A percentile compares a stretch with the other conserved stretches of the same genome.
phyloP scores from a whole-genome alignment of 768 basidiomycete species.

The Daedalea quercina region DNA sequence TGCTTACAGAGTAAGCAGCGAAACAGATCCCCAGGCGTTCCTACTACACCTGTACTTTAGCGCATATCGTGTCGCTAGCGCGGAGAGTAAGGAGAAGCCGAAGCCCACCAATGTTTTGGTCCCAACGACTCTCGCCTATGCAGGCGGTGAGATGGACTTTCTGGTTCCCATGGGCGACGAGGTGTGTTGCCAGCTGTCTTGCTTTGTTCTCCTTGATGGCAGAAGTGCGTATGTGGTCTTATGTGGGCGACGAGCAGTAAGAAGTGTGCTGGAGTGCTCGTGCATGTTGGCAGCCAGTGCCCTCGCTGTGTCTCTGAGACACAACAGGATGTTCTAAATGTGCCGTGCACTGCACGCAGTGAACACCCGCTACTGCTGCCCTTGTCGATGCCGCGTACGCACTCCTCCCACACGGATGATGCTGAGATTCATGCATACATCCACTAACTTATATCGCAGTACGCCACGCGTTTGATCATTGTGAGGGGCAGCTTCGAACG shows the following conservation, averaged over 20 bases:
- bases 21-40: constrained; percentile 69
- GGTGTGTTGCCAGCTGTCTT: constrained; percentile 30
- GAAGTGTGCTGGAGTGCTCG: no score
- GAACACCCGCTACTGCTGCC: no score
- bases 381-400: no score
- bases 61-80: constrained; percentile 45
- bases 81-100: constrained; percentile 47
- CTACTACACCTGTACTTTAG: constrained; percentile 74
- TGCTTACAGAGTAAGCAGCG: constrained; percentile 30
- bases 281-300: no score
- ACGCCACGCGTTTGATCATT: constrained; percentile 73
- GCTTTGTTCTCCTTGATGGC: background rate
- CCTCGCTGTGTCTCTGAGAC: no score
- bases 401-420: background rate
- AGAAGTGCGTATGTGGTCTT: background rate
- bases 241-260: background rate
- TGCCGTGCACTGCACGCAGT: no score
- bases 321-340: no score
- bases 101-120: constrained; percentile 66
- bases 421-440: background rate
- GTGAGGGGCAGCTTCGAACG: constrained; percentile 67
- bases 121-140: constrained; percentile 64
- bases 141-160: constrained; percentile 63
- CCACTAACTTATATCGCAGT: constrained; percentile 29
- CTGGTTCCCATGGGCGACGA: constrained; percentile 63